These are phyloP conservation scores for Penicillium fuscoglaucum DNA, from an alignment of 2,329 filamentous ascomycete species.

Conservation along the genomic window DNA sequence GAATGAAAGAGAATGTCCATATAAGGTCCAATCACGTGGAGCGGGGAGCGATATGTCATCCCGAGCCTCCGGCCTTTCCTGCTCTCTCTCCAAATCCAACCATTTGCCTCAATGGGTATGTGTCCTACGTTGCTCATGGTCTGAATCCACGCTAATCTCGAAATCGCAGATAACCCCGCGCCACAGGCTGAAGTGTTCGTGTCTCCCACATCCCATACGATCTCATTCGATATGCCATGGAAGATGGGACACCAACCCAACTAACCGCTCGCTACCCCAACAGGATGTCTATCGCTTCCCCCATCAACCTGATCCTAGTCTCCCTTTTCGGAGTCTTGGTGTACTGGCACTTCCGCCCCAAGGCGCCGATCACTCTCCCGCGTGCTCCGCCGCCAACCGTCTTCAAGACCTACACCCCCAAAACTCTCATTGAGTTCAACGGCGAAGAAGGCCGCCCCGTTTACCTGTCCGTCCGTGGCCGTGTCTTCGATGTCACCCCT, in stretches of 20 bases:
- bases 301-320: conserved; percentile 62
- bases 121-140: conserved; percentile 7
- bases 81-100: not conserved
- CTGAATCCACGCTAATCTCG: conserved; percentile 14
- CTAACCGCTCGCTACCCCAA: conserved; percentile 7
- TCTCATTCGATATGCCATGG: not conserved
- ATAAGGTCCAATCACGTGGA: conserved; percentile 20
- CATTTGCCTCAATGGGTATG: conserved; percentile 16
- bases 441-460: conserved; percentile 73
- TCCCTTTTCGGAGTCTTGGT: conserved; percentile 58
- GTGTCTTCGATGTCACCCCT: conserved; percentile 83
- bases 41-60: conserved; percentile 16
- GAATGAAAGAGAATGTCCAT: conserved; percentile 1
- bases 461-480: conserved; percentile 86
- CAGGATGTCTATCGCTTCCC: conserved; percentile 56
- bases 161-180: conserved; percentile 24
- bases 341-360: conserved; percentile 61
- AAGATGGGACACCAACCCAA: conserved; percentile 1
- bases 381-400: conserved; percentile 66
- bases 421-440: conserved; percentile 82
- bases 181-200: conserved; percentile 42
- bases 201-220: not conserved
- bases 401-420: conserved; percentile 81
- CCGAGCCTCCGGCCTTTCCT: conserved; percentile 3
- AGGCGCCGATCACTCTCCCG: conserved; percentile 53